Conservation (phyloP, 139 green algal genomes). For the Yamagishiella unicocca region DNA sequence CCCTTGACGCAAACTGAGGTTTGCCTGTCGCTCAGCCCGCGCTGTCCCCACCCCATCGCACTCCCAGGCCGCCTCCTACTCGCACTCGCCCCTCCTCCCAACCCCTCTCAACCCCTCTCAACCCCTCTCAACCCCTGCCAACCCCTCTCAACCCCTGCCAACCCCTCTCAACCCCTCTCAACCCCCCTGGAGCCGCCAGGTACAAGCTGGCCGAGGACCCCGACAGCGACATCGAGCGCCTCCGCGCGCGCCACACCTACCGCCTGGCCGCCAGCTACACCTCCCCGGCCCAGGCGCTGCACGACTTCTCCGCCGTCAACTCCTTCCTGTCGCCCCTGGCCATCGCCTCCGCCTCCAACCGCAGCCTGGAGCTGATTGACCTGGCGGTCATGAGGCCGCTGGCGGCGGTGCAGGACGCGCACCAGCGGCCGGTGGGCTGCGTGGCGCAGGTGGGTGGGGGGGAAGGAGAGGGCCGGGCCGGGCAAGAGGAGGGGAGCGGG, state of each 20-base stretch:
- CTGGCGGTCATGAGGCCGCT: constrained; percentile 46
- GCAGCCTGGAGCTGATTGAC: constrained; percentile 60
- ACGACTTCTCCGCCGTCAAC: constrained; percentile 57
- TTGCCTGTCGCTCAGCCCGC: background rate
- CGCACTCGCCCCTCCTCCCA: background rate
- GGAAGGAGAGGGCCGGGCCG: no score
- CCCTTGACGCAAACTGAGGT: no score
- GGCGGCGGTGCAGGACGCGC: constrained; percentile 23
- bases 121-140: no score
- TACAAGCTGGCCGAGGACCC: constrained; percentile 60
- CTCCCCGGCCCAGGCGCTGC: constrained; percentile 31
- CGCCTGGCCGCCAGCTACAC: constrained; percentile 52
- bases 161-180: no score
- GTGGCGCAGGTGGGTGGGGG: constrained; percentile 19
- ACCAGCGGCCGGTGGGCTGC: constrained; percentile 29
- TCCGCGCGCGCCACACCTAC: constrained; percentile 63
- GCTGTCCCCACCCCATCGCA: no score
- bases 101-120: no score
- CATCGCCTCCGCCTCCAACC: constrained; percentile 63
- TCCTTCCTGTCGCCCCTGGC: constrained; percentile 66
- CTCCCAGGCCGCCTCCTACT: no score
- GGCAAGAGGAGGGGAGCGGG: no score
- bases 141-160: no score
- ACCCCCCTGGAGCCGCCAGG: constrained; percentile 6
- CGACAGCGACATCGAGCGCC: constrained; percentile 68